Evolutionary conservation across 225 moss, liverwort and hornwort species (phyloP).

Genomic region (Pleurozium schreberi): DNA sequence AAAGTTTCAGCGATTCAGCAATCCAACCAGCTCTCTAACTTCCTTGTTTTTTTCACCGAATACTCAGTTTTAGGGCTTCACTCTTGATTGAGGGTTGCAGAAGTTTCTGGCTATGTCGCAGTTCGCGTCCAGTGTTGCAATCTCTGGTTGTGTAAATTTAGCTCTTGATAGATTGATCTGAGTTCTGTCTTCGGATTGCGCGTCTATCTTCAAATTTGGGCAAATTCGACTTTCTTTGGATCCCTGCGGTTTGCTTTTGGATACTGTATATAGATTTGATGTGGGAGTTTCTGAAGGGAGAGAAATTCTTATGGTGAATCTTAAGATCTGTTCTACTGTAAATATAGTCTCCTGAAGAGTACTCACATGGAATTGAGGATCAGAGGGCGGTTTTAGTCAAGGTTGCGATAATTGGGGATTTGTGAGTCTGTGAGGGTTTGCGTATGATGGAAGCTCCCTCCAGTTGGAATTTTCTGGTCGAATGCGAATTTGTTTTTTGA

Average conservation of each 20-base stretch:
- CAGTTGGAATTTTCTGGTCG: background rate
- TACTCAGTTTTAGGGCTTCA: background rate
- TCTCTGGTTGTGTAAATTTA: background rate
- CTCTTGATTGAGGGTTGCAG: background rate
- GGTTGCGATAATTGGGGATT: background rate
- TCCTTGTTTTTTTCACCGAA: background rate
- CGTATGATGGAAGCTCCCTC: background rate
- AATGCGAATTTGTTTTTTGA: background rate
- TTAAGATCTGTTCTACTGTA: background rate
- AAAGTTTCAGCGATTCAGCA: background rate
- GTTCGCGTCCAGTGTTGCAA: background rate
- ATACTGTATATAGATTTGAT: background rate
- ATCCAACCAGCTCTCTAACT: background rate
- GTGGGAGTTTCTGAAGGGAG: background rate
- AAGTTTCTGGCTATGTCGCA: background rate
- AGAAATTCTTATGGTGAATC: background rate
- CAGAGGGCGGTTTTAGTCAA: background rate
- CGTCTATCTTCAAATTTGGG: background rate
- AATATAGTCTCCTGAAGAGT: background rate
- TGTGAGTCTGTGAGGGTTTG: background rate
- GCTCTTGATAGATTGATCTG: no score
- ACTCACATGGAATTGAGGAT: background rate
- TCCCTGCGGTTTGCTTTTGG: background rate
- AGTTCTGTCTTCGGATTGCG: background rate
- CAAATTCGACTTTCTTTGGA: background rate